Percentiles rank a stretch among this genome's conserved stretches.
Evolutionary conservation across 805 yeast genomes (phyloP).

Genomic region (Cyberlindnera amylophila): DNA sequence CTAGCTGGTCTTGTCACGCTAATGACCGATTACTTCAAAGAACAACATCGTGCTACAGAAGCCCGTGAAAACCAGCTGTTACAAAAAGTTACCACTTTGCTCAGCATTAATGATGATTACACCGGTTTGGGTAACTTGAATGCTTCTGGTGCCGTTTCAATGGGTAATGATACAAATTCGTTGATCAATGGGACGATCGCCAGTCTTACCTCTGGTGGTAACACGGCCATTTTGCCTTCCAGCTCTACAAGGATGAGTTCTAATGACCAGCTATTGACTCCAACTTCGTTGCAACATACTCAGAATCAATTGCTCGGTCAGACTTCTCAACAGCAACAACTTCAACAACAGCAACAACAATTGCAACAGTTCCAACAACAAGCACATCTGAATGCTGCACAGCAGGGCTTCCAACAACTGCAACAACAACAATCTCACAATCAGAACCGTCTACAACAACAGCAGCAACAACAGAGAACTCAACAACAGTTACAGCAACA

Average conservation of each 20-base stretch:
- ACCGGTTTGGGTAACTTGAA: not conserved
- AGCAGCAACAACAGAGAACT: constrained; percentile 9
- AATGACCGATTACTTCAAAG: constrained; percentile 25
- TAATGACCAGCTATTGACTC: constrained; percentile 19
- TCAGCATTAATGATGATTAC: constrained; percentile 22
- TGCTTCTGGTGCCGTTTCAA: constrained; percentile 6
- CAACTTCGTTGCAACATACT: constrained; percentile 14
- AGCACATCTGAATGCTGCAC: constrained; percentile 13
- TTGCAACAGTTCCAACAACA: constrained; percentile 15
- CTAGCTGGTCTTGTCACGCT: constrained; percentile 23
- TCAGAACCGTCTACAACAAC: constrained; percentile 9
- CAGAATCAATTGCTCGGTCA: constrained; percentile 10
- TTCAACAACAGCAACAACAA: constrained; percentile 7
- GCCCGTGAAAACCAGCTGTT: constrained; percentile 20
- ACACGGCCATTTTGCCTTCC: constrained; percentile 13
- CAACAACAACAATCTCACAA: constrained; percentile 17
- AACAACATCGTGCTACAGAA: constrained; percentile 25
- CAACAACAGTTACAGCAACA: constrained; percentile 6
- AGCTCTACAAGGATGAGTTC: constrained; percentile 14
- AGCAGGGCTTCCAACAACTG: constrained; percentile 18
- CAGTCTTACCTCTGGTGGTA: constrained; percentile 13
- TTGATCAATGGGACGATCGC: constrained; percentile 24
- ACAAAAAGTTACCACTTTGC: constrained; percentile 22
- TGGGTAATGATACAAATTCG: constrained; percentile 17
- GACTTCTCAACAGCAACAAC: constrained; percentile 1